Percentiles rank a stretch among this genome's conserved stretches.
phyloP scores from a whole-genome alignment of 306 rosid genomes.

The Amphicarpaea edgeworthii region DNA sequence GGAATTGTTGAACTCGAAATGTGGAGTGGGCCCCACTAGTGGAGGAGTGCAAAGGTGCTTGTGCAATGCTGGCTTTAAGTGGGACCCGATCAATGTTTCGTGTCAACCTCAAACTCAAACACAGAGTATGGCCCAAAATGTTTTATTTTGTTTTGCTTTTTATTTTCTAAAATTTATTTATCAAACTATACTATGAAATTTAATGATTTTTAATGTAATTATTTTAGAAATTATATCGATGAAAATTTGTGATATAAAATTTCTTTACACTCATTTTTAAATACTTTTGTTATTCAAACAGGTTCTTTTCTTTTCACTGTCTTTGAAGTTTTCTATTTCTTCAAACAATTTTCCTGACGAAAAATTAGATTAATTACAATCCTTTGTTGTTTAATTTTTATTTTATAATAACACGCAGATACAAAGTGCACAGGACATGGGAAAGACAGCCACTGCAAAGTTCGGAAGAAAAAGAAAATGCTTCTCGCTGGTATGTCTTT shows the following conservation, averaged over 20 bases:
- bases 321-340: neutral
- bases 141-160: neutral
- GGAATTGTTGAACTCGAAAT: constrained; percentile 52
- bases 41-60: constrained; percentile 49
- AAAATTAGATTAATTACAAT: neutral
- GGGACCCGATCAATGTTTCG: constrained; percentile 53
- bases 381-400: too few relatives aligned
- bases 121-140: neutral
- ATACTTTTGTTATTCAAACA: too few relatives aligned
- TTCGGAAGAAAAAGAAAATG: constrained; percentile 46
- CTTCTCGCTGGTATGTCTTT: constrained; percentile 37
- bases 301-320: too few relatives aligned
- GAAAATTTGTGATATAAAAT: too few relatives aligned
- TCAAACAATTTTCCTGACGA: neutral
- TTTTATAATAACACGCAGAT: neutral
- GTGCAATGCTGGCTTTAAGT: constrained; percentile 54
- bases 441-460: constrained; percentile 47
- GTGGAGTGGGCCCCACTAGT: constrained; percentile 48
- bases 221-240: too few relatives aligned
- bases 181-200: too few relatives aligned
- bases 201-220: too few relatives aligned
- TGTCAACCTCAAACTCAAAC: constrained; percentile 42
- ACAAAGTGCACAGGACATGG: constrained; percentile 41
- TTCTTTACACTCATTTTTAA: too few relatives aligned
- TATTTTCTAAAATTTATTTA: too few relatives aligned